Conservation (phyloP, 192 early-diverging fungal species). For the Irineochytrium annulatum region DNA sequence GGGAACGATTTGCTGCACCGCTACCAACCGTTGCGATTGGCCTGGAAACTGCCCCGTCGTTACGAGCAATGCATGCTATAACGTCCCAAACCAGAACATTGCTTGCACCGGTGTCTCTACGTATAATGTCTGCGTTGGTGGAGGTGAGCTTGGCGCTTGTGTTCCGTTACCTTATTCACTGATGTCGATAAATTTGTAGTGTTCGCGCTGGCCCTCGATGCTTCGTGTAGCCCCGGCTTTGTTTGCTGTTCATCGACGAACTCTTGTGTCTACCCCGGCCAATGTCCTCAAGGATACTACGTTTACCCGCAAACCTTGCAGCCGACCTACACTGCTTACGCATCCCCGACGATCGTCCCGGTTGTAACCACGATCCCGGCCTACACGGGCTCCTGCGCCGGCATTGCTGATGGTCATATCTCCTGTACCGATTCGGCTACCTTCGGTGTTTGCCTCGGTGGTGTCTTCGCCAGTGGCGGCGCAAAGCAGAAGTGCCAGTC, state of each 20-base stretch:
- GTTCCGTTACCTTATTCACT: background rate
- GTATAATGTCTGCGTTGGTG: slow-evolving; percentile 2
- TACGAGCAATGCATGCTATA: background rate
- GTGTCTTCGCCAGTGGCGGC: background rate
- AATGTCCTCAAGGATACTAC: background rate
- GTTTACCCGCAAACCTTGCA: background rate
- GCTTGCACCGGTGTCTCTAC: slow-evolving; percentile 1
- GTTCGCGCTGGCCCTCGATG: background rate
- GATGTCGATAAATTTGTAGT: background rate
- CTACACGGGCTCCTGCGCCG: slow-evolving; percentile 3
- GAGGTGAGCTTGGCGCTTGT: background rate
- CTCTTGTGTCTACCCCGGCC: background rate
- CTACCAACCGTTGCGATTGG: background rate
- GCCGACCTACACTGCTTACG: background rate
- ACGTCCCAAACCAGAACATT: background rate
- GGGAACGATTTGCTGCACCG: slow-evolving; percentile 15
- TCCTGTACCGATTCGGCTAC: background rate
- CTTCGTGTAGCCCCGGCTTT: background rate
- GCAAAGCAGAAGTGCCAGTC: background rate
- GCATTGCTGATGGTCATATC: slow-evolving; percentile 12
- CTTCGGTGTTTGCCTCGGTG: slow-evolving; percentile 2
- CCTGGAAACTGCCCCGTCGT: background rate
- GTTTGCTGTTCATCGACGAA: background rate
- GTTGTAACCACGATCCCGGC: background rate
- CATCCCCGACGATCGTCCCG: background rate